Base-by-base conservation (phyloP, 2,329 filamentous ascomycete genomes). In the Trichophyton benhamiae region DNA sequence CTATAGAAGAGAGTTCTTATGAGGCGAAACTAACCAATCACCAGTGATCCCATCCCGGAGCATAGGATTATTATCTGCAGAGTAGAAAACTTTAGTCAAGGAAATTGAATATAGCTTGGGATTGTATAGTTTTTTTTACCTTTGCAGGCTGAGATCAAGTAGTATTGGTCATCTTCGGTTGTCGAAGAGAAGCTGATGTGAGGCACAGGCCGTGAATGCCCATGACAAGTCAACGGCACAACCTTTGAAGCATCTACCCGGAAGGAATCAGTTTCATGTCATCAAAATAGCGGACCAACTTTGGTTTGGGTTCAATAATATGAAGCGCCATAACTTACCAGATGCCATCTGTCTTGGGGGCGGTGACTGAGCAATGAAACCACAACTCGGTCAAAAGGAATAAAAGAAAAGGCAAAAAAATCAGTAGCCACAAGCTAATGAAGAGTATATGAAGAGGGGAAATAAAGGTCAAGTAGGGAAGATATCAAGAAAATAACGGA, bases 21-120 rank as follows among this genome's bases (percentile, higher is more conserved):
- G 27, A 33, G 33, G 53, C 25, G 44, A 25, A 27, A 67, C 79
- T 63, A 78, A 88, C 88, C 91, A 96, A 75, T 96, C 91, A 63
- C 94, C 94, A 57, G 92, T 99, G 64, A 95, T 83, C 65, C 94
- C 94, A 77, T 97, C 90, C 66, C 94, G 89, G 68, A 99, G 87
- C 91, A 97, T 97, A 58, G 94, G 94, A 73, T 97, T 97, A 71
- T 92, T 92, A 79, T 99, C 94, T 91, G 74, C 61, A 63, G 63
- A 53, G 52, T 17, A 20, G 20, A n/a, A 33, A 38, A 38, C 33
- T 27, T 55, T 55, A 55, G 27, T 36, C 33, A 38, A 13, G 5
- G 3, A n/a, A 13, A 8, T 9, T 55, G 25, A 8, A 9, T 30
- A 55, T 27, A 58, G 36, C 33, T 13, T 25, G 9, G 36, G 22